Conservation (phyloP, 176 grass and related monocot genomes). For the Lolium perenne region DNA sequence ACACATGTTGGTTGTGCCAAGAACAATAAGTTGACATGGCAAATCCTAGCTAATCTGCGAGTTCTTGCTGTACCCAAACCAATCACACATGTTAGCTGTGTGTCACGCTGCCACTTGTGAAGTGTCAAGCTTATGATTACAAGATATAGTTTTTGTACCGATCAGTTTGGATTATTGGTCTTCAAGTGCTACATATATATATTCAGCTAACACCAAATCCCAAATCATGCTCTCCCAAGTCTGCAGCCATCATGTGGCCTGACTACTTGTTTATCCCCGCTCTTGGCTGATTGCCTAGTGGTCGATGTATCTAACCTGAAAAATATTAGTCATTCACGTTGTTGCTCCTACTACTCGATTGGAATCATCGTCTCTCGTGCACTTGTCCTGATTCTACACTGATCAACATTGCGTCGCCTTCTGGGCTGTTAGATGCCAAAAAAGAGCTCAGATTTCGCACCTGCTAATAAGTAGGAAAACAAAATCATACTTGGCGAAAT, state of each 20-base stretch:
- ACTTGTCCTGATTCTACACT: background rate
- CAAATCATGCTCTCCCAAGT: background rate
- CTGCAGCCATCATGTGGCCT: conserved; percentile 29
- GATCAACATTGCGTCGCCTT: conserved; percentile 23
- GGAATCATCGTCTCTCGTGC: conserved; percentile 14
- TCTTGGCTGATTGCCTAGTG: background rate
- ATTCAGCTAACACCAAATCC: conserved; percentile 38
- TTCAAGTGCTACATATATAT: background rate
- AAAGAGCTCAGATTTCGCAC: conserved; percentile 2
- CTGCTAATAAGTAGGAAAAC: background rate
- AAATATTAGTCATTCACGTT: background rate
- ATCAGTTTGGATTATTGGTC: background rate
- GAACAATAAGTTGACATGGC: background rate
- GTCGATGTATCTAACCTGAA: conserved; percentile 4
- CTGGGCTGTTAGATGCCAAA: conserved; percentile 8
- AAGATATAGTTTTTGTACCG: conserved; percentile 4
- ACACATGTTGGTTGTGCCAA: conserved; percentile 33
- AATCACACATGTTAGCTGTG: conserved; percentile 36
- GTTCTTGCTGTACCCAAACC: conserved; percentile 27
- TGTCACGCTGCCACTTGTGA: conserved; percentile 1
- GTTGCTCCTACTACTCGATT: background rate
- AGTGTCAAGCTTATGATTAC: background rate
- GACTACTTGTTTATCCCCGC: conserved; percentile 27
- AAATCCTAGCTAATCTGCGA: conserved; percentile 37
- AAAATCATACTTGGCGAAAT: conserved; percentile 23